Evolutionary conservation across 148 eudicot species (phyloP), one percentile per base, ranked within the genome.

Genomic region (Rhododendron griersonianum): DNA sequence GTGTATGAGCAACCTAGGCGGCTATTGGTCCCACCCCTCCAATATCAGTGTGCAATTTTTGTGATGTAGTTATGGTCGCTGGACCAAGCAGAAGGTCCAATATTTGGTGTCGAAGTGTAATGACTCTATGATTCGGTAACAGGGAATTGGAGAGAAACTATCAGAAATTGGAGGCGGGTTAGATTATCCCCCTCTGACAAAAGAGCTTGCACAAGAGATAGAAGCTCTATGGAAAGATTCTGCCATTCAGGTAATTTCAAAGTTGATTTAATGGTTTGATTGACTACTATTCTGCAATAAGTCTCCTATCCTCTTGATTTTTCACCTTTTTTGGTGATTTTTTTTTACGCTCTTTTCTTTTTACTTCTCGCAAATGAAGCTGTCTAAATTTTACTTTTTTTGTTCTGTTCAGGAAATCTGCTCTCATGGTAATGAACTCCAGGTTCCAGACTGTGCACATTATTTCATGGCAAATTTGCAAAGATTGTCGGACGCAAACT

Each of bases 391-490:
- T 25, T 85, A 48, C 44, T 61, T 82, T 35, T 84, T 35, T 65
- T 85, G 73, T 74, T 88, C 11, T 50, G 10, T 89, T 88, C 84
- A 96, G 99, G 98, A 92, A 92, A 93, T 98, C 73, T 93, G 83
- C 89, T 88, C 91, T 59, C 98, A 92, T 86, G 95, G 95, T 83
- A 94, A 92, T 91, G 95, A 93, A 85, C 95, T 97, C 88, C 99
- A 95, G 91, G 90, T 97, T 89, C 99, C 98, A 30, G 98, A 97
- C 80, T 95, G 98, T 82, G 89, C 95, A 35, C 87, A 87, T 80
- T 95, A 92, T 91, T 95, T 97, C 86, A 94, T 97, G 98, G 96
- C 94, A 86, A 95, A 97, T 83, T 85, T 97, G 83, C 91, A 89
- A 39, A 94, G 99, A 89, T 87, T 97, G 86, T 91, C 98, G 63